phyloP scores from a whole-genome alignment of 352 stramenopile species.

The Globisporangium cylindrosporum region DNA sequence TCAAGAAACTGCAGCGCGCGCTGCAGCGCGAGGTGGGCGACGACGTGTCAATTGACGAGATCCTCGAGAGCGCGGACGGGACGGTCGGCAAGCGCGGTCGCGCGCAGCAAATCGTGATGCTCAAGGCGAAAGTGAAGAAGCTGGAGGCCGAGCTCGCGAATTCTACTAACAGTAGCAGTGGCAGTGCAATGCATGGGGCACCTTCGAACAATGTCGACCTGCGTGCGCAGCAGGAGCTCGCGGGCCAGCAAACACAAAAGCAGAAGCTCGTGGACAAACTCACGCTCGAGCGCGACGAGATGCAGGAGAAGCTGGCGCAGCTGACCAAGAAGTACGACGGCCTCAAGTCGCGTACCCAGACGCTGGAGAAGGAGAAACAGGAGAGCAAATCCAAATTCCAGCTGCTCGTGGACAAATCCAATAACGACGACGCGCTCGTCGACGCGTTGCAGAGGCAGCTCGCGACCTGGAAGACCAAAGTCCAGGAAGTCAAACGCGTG shows the following conservation, averaged over 20 bases:
- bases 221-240: conserved; percentile 62
- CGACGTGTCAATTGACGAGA: conserved; percentile 46
- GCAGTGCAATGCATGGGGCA: neutral
- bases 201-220: conserved; percentile 47
- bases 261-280: conserved; percentile 67
- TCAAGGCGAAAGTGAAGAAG: conserved; percentile 81
- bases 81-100: conserved; percentile 42
- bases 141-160: conserved; percentile 41
- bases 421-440: conserved; percentile 75
- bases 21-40: conserved; percentile 72
- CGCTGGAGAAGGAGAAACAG: conserved; percentile 72
- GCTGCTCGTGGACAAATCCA: conserved; percentile 74
- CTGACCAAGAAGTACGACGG: conserved; percentile 62
- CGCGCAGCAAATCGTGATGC: conserved; percentile 84
- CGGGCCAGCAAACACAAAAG: conserved; percentile 47
- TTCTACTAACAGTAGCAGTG: neutral
- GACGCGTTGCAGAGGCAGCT: conserved; percentile 75
- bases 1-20: conserved; percentile 77
- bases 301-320: conserved; percentile 53
- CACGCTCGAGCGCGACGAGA: conserved; percentile 48
- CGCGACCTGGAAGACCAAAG: conserved; percentile 53
- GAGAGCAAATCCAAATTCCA: conserved; percentile 65
- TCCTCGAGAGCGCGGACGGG: conserved; percentile 30
- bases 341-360: conserved; percentile 58
- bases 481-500: conserved; percentile 53